Evolutionary conservation across 148 eudicot species (phyloP), one percentile per base, ranked within the genome.

Genomic region (Drosera capensis): DNA sequence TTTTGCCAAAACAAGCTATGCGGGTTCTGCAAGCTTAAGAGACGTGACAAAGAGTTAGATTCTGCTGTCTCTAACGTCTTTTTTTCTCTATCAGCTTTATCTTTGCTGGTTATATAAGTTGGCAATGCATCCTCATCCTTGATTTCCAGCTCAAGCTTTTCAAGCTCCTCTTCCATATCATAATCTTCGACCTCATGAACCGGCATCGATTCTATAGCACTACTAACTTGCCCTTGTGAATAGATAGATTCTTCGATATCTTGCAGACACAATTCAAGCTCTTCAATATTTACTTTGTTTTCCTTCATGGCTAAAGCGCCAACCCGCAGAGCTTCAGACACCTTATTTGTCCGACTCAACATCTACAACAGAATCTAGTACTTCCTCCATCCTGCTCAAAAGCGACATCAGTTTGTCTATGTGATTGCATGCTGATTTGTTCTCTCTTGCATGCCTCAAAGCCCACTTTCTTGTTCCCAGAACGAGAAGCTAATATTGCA

Each of bases 261-360:
- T 63, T 67, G 54, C 34, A 88, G 60, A 50, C 83, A 74, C 31
- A 39, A 65, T 42, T 74, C 70, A 38, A 88, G 80, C 58, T 83
- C 78, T 63, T 88, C 79, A 38, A 71, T 48, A 15, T 55, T 65
- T 40, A 72, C 53, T 45, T 21, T 70, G 41, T 83, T 78, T 42
- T 79, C 90, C 64, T 73, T 72, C 23, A 88, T 68, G 37, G 83
- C 77, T 39, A 40, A 68, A 45, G 80, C 63, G 51, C 83, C 94
- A 52, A 66, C 60, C 62, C 71, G 57, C 23, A 88, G 64, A 43
- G 96, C 94, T 73, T 88, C 94, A 34, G 80, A 56, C 19, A 82
- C 96, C 93, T 78, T 69, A 63, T 74, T 78, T 24, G 95, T 71
- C n/a, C 45, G 94, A 80, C 59, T 90, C 79, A 46, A 83, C 79